Percentiles rank a stretch among this genome's conserved stretches.
Conservation (phyloP, 2,329 filamentous ascomycete species). For the Myriosclerotinia curreyana region DNA sequence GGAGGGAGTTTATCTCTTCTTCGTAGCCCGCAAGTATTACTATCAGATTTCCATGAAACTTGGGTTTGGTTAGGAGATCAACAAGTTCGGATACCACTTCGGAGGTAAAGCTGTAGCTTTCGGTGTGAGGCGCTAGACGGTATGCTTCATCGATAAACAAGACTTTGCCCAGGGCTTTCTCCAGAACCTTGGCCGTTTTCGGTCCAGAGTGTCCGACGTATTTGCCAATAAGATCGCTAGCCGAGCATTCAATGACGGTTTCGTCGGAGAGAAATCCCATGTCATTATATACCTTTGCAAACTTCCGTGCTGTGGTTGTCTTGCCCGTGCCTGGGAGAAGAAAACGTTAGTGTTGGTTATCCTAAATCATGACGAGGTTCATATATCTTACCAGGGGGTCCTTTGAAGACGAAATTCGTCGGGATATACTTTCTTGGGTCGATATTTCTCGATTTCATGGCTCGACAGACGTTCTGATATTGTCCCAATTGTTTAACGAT, state of each 20-base stretch:
- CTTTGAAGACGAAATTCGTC: constrained; percentile 56
- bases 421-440: constrained; percentile 51
- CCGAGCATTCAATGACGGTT: constrained; percentile 63
- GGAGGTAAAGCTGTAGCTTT: constrained; percentile 64
- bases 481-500: constrained; percentile 48
- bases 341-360: too few relatives aligned
- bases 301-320: constrained; percentile 66
- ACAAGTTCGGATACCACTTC: constrained; percentile 74
- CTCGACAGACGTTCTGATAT: constrained; percentile 46
- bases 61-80: constrained; percentile 45
- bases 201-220: constrained; percentile 63
- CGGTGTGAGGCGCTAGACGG: constrained; percentile 40
- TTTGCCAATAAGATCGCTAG: constrained; percentile 63
- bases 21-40: constrained; percentile 56
- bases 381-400: constrained; percentile 40
- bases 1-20: constrained; percentile 50
- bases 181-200: constrained; percentile 7
- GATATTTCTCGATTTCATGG: constrained; percentile 45
- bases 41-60: constrained; percentile 48
- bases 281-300: constrained; percentile 71
- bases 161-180: constrained; percentile 14
- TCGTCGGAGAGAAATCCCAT: constrained; percentile 61
- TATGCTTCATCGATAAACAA: constrained; percentile 19
- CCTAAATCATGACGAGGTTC: too few relatives aligned
- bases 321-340: constrained; percentile 57